phyloP scores from a whole-genome alignment of 495 filamentous ascomycete genomes.

The Extremus antarcticus region DNA sequence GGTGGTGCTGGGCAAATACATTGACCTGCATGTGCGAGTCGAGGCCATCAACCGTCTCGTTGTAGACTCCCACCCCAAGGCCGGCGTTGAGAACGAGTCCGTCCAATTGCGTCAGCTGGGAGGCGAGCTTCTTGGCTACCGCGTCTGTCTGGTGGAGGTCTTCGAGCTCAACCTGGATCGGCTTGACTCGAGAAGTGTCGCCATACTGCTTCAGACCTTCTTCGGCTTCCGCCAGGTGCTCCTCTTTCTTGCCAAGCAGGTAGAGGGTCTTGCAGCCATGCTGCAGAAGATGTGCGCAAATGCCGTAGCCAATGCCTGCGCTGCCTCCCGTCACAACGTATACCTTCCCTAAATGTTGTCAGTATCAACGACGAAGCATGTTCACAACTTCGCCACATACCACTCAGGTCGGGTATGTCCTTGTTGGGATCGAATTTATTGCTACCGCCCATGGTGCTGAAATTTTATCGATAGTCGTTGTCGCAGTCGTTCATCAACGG shows the following conservation, averaged over 20 bases:
- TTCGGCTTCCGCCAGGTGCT: slow-evolving; percentile 24
- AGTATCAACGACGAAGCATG: neutral
- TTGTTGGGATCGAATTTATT: slow-evolving; percentile 37
- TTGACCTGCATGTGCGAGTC: slow-evolving; percentile 32
- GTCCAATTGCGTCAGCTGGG: slow-evolving; percentile 21
- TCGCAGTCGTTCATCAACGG: too few species aligned
- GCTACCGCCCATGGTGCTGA: neutral
- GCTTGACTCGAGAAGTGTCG: slow-evolving; percentile 19
- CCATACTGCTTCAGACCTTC: slow-evolving; percentile 23
- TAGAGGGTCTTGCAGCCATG: slow-evolving; percentile 39
- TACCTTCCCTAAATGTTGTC: slow-evolving; percentile 20
- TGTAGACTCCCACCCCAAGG: slow-evolving; percentile 27
- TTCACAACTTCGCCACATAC: neutral
- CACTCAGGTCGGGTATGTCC: slow-evolving; percentile 35
- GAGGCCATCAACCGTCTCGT: slow-evolving; percentile 27
- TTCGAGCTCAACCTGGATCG: slow-evolving; percentile 24
- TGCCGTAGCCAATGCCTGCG: slow-evolving; percentile 40
- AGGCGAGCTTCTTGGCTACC: slow-evolving; percentile 22
- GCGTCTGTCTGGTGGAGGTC: slow-evolving; percentile 20
- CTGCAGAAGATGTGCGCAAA: slow-evolving; percentile 41
- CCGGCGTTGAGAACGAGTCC: slow-evolving; percentile 27
- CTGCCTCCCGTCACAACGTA: slow-evolving; percentile 14
- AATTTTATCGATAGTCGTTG: neutral
- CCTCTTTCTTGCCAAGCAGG: slow-evolving; percentile 34
- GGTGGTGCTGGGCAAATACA: slow-evolving; percentile 27